phyloP scores from a whole-genome alignment of 257 asterid species.

The Catharanthus roseus region DNA sequence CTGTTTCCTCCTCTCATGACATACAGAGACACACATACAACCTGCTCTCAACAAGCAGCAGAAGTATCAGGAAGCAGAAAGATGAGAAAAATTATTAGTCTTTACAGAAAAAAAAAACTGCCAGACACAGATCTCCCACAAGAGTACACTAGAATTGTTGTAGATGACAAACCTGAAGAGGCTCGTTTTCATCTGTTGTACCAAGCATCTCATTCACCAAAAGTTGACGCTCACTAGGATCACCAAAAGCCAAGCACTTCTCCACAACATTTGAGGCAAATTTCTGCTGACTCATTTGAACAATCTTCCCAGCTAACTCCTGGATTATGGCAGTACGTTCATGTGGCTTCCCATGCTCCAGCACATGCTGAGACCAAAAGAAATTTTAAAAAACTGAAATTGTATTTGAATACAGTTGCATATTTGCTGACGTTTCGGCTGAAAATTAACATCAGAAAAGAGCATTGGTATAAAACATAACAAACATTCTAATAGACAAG shows the following conservation, averaged over 20 bases:
- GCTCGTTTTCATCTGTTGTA: conserved; percentile 93
- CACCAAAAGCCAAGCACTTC: conserved; percentile 86
- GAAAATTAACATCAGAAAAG: background rate
- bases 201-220: conserved; percentile 98
- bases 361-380: conserved; percentile 33
- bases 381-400: background rate
- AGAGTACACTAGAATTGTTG: background rate
- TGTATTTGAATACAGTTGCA: background rate
- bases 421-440: background rate
- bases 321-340: conserved; percentile 74
- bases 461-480: background rate
- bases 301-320: conserved; percentile 91
- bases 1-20: background rate
- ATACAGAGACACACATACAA: background rate
- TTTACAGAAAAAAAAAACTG: background rate
- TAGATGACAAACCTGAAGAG: conserved; percentile 69
- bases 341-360: conserved; percentile 92
- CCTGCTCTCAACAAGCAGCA: background rate
- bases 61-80: background rate
- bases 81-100: background rate
- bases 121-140: background rate
- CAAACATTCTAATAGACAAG: background rate
- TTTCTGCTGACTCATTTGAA: conserved; percentile 98
- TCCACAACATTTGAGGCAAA: conserved; percentile 97
- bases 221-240: conserved; percentile 69